These are phyloP conservation scores for Ceratobasidium theobromae DNA, from an alignment of 1,284 basidiomycete species.

Conservation along the genomic window DNA sequence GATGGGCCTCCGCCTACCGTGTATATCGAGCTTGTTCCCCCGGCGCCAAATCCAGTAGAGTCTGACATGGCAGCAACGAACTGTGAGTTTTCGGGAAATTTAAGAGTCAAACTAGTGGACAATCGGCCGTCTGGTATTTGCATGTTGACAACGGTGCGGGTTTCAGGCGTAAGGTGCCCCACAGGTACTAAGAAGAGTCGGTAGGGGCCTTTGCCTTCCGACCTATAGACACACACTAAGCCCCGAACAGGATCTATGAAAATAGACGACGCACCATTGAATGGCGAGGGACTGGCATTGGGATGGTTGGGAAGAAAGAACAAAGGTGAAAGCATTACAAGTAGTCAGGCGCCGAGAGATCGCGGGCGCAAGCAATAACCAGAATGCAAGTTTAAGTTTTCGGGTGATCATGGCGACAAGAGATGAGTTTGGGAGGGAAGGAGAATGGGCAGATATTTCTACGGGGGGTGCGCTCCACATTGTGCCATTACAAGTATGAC, in stretches of 20 bases:
- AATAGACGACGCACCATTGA: slow-evolving; percentile 10
- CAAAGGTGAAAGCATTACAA: slow-evolving; percentile 13
- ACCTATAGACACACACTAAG: neutral
- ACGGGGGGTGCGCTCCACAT: neutral
- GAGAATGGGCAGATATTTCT: neutral
- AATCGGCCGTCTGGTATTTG: slow-evolving; percentile 51
- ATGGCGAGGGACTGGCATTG: slow-evolving; percentile 18
- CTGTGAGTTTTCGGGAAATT: slow-evolving; percentile 65
- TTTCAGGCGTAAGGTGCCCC: slow-evolving; percentile 52
- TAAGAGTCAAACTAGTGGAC: slow-evolving; percentile 57
- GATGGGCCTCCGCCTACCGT: slow-evolving; percentile 57
- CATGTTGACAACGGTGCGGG: slow-evolving; percentile 59
- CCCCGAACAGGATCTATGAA: neutral
- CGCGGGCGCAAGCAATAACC: neutral
- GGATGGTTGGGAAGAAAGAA: slow-evolving; percentile 15
- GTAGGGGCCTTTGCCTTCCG: slow-evolving; percentile 16
- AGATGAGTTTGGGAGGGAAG: neutral
- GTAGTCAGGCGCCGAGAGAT: neutral
- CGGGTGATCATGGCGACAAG: slow-evolving; percentile 16
- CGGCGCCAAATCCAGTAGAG: slow-evolving; percentile 63
- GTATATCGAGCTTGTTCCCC: slow-evolving; percentile 68
- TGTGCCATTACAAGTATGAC: neutral
- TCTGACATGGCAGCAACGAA: slow-evolving; percentile 73
- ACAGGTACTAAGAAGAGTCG: slow-evolving; percentile 15
- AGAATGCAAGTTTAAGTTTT: neutral